Conservation (phyloP, 768 basidiomycete genomes). For the Calocera viscosa region DNA sequence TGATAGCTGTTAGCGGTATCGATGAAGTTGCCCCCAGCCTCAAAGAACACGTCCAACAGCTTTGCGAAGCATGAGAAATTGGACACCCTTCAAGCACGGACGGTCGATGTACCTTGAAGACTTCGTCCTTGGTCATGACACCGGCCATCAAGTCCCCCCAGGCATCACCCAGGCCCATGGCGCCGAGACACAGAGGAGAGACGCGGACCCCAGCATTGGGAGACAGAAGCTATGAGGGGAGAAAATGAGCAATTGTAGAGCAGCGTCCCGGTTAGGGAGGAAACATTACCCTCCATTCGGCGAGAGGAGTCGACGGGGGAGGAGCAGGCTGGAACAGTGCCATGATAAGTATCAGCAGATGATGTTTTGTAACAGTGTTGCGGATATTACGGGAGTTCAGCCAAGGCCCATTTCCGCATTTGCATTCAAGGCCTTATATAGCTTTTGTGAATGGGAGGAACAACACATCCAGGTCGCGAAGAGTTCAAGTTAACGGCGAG, state of each 20-base stretch:
- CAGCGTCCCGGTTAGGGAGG: no score
- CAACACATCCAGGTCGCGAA: no score
- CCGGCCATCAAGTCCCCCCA: constrained; percentile 23
- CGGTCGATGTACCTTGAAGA: constrained; percentile 26
- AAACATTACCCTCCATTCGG: background rate
- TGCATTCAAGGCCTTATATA: no score
- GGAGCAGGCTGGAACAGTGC: background rate
- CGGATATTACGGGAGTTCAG: no score
- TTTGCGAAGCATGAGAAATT: constrained; percentile 15
- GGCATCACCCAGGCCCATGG: constrained; percentile 22
- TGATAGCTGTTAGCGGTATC: constrained; percentile 42
- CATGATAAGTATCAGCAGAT: background rate
- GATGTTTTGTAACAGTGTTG: background rate
- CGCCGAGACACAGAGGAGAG: constrained; percentile 24
- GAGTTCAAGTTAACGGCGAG: no score
- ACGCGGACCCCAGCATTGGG: constrained; percentile 21
- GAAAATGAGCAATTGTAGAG: no score
- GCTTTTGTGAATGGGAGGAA: no score
- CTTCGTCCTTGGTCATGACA: constrained; percentile 29
- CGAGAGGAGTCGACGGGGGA: background rate
- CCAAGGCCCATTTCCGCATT: no score
- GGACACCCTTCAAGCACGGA: background rate
- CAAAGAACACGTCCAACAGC: constrained; percentile 36
- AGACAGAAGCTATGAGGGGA: constrained; percentile 12
- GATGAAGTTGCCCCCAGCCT: constrained; percentile 40